Conservation (phyloP, 2,329 filamentous ascomycete genomes). For the Penicillium sumatraense region DNA sequence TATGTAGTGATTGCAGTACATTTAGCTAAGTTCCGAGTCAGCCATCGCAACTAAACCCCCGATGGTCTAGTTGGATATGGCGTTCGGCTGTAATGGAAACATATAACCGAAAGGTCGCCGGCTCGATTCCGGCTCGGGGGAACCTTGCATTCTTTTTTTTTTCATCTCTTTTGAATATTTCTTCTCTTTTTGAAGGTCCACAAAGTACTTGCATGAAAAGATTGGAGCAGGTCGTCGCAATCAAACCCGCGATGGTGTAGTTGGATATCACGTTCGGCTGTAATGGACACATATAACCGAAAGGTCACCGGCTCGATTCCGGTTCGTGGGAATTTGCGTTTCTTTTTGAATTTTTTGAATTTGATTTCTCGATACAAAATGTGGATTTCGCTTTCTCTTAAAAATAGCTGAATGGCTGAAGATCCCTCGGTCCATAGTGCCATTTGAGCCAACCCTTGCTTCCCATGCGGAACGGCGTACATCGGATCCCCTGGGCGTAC, state of each 20-base stretch:
- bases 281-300: slow-evolving; percentile 6
- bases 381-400: too few relatives aligned
- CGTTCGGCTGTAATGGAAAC: slow-evolving; percentile 7
- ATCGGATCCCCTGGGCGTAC: too few relatives aligned
- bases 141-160: background rate
- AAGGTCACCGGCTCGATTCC: slow-evolving; percentile 6
- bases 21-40: background rate
- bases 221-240: background rate
- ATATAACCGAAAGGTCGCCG: slow-evolving; percentile 7
- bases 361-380: too few relatives aligned
- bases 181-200: background rate
- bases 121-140: slow-evolving; percentile 5
- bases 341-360: background rate
- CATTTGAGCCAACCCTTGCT: too few relatives aligned
- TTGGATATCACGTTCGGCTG: slow-evolving; percentile 6
- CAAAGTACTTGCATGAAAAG: background rate
- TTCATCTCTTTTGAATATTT: background rate
- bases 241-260: slow-evolving; percentile 4
- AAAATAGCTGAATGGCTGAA: too few relatives aligned
- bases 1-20: too few relatives aligned
- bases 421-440: too few relatives aligned
- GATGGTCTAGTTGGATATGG: slow-evolving; percentile 7
- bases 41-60: background rate
- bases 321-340: background rate
- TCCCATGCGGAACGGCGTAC: too few relatives aligned